Base-by-base conservation (phyloP, 257 asterid species). In the Solanum dulcamara region DNA sequence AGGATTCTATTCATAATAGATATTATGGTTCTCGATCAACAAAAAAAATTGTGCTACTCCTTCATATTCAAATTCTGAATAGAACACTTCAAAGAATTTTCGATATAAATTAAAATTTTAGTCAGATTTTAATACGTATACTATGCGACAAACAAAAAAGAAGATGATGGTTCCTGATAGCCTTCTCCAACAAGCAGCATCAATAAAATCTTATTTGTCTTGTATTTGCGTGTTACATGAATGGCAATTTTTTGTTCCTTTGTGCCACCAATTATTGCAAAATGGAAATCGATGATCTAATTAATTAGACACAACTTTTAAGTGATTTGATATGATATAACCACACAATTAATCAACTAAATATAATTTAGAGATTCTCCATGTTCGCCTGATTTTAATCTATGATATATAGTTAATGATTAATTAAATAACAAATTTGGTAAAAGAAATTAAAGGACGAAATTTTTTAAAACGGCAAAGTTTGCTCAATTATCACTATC, bases 181-280 rank as follows among this genome's bases (percentile, higher is more conserved):
- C 81, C 20, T 20, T 44, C 15, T 48, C 26, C 83, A 75, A 75
- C 64, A 79, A 79, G 64, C 40, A 28, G 44, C 44, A 79, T 79
- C 64, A 28, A 79, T 0, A 30, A 79, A 28, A 48, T 48, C 44
- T 48, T 28, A 48, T 79, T 70, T 48, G 83, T 48, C 83, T 48
- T 37, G 20, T 79, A 48, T 48, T 48, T 79, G 64, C 83, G 48
- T 48, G 83, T 79, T 48, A 79, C 64, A 79, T 79, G 64, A 79
- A 48, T 79, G 40, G 44, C 83, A 17, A 0, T 79, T 28, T 77
- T 48, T 48, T 79, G 83, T 48, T 48, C 64, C 24, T 79, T 28
- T 30, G 42, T 46, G 42, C 17, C 28, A 28, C 10, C 30, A 28
- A 79, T 48, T 79, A 48, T 79, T 79, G 30, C 9, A 30, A 79